Base-by-base conservation (phyloP, 208 protist genomes). In the Ichthyophonus hoferi region DNA sequence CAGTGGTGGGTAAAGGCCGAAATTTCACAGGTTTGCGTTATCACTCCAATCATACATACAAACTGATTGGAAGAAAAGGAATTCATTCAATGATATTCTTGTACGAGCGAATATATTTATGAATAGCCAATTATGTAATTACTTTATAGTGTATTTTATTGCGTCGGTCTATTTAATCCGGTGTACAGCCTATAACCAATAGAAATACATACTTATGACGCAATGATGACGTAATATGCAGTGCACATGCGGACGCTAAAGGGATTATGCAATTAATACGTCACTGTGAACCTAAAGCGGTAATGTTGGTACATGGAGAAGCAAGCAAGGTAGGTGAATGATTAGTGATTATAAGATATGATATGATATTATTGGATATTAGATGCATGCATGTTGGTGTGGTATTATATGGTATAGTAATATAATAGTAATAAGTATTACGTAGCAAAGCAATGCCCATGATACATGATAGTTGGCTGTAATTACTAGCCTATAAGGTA, bases 191-290 rank as follows among this genome's bases (percentile, higher is more conserved):
- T n/a, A n/a, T n/a, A n/a, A n/a, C n/a, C n/a, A n/a, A n/a, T n/a
- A n/a, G n/a, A n/a, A n/a, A n/a, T n/a, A n/a, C n/a, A n/a, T n/a
- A n/a, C n/a, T n/a, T n/a, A n/a, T n/a, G n/a, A n/a, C n/a, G n/a
- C n/a, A n/a, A n/a, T n/a, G n/a, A n/a, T n/a, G n/a, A n/a, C n/a
- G n/a, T n/a, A n/a, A 58, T 58, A 86, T 33, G n/a, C 37, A 85
- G 86, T 87, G 86, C 85, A 14, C 90, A 87, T 83, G 90, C 79
- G 1, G 90, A 89, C 34, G 86, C 87, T 14, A 96, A 96, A 67
- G 96, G 96, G 58, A 97, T 97, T 58, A 87, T 96, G 89, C 91
- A 95, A 58, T 86, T 97, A 7, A 96, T 97, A 35, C 43, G 43
- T 31, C 42, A 43, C 31, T 1, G 24, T 24, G 14, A 88, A 43